These are phyloP conservation scores for Quercus berberidifolia DNA, from an alignment of 306 rosid species.

Conservation along the genomic window DNA sequence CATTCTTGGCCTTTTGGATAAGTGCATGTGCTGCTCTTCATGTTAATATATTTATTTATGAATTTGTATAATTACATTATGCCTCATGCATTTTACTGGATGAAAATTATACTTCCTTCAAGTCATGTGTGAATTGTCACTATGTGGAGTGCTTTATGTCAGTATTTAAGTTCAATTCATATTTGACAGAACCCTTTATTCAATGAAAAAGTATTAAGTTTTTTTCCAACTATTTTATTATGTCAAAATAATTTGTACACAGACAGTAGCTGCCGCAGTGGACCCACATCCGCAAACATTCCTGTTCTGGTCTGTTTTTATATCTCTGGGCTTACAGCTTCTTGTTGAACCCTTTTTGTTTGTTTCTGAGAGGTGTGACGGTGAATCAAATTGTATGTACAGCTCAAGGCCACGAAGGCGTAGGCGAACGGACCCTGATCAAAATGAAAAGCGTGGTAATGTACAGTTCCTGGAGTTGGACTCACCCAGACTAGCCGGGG, in stretches of 20 bases:
- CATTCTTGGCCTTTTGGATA: neutral
- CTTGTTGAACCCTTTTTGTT: constrained; percentile 21
- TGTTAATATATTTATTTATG: neutral
- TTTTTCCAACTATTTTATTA: constrained; percentile 1
- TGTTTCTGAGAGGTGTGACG: constrained; percentile 17
- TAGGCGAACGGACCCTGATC: constrained; percentile 33
- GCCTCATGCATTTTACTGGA: neutral
- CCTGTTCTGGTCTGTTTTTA: constrained; percentile 80
- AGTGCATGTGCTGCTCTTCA: neutral
- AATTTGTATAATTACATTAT: neutral
- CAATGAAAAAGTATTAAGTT: neutral
- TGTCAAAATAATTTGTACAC: constrained; percentile 27
- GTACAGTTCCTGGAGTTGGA: constrained; percentile 85
- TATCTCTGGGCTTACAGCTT: constrained; percentile 32
- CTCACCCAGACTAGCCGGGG: constrained; percentile 44
- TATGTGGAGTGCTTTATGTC: too few species aligned
- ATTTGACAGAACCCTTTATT: constrained; percentile 13
- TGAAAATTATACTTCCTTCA: neutral
- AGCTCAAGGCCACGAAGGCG: constrained; percentile 68
- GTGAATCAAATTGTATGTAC: constrained; percentile 34
- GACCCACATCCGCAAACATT: constrained; percentile 72
- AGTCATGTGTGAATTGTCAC: neutral
- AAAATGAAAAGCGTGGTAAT: constrained; percentile 45
- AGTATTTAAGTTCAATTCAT: neutral
- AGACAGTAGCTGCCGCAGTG: constrained; percentile 72